Conservation (phyloP, 352 stramenopile genomes). For the Thraustochytrium striatum region DNA sequence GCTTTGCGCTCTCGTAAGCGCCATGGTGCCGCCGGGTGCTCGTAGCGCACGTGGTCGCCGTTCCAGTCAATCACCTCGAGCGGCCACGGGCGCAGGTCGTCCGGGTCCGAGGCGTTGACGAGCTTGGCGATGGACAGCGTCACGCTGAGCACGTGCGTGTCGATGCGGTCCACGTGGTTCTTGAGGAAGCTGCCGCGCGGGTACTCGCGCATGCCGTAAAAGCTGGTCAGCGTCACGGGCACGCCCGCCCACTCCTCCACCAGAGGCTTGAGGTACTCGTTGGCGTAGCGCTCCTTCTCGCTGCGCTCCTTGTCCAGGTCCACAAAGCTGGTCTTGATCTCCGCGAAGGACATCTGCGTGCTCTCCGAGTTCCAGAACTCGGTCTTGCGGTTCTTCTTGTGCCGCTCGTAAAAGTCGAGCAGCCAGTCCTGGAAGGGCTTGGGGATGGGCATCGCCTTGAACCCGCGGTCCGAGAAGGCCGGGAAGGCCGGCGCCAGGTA, state of each 20-base stretch:
- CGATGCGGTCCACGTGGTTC: slow-evolving; percentile 47
- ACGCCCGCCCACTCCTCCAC: slow-evolving; percentile 48
- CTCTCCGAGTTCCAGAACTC: slow-evolving; percentile 37
- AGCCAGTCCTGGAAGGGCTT: slow-evolving; percentile 21
- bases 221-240: slow-evolving; percentile 36
- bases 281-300: slow-evolving; percentile 19
- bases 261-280: slow-evolving; percentile 47
- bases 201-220: slow-evolving; percentile 50
- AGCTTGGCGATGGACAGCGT: slow-evolving; percentile 29
- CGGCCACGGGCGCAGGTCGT: no score
- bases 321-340: slow-evolving; percentile 32
- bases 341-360: slow-evolving; percentile 43
- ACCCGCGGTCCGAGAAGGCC: slow-evolving; percentile 33
- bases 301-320: slow-evolving; percentile 29
- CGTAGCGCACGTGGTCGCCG: slow-evolving; percentile 42
- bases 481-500: slow-evolving; percentile 46
- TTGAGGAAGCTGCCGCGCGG: slow-evolving; percentile 12
- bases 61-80: slow-evolving; percentile 49
- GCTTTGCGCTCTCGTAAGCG: slow-evolving; percentile 47
- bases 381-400: slow-evolving; percentile 13
- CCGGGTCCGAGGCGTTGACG: background rate
- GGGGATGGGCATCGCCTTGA: slow-evolving; percentile 28
- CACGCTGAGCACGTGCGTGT: slow-evolving; percentile 48
- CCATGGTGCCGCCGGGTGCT: slow-evolving; percentile 42
- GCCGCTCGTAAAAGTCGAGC: slow-evolving; percentile 7